These are phyloP conservation scores for Mycena floridula DNA, from an alignment of 768 basidiomycete species.

Conservation along the genomic window DNA sequence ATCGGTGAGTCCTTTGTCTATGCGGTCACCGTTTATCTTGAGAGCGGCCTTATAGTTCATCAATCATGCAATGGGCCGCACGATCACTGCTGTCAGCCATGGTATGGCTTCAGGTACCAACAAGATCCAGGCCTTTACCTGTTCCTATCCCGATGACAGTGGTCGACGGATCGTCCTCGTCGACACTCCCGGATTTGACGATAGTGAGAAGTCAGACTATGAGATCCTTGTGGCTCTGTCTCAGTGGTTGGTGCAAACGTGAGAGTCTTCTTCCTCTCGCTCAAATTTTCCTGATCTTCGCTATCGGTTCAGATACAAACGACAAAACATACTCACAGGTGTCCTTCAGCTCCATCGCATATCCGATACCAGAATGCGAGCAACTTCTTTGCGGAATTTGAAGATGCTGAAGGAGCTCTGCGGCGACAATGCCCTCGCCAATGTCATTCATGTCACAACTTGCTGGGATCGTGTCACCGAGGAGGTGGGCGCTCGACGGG, in stretches of 20 bases:
- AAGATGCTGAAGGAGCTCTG: conserved; percentile 48
- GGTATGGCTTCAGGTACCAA: no score
- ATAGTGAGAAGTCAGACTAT: no score
- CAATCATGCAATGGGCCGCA: no score
- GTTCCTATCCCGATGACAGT: no score
- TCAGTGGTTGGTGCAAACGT: conserved; percentile 8
- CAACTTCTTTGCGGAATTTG: conserved; percentile 45
- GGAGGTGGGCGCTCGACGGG: conserved; percentile 35
- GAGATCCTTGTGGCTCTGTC: no score
- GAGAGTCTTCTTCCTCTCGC: neutral
- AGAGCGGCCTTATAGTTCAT: no score
- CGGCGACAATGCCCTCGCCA: conserved; percentile 40
- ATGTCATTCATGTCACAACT: conserved; percentile 47
- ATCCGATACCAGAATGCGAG: conserved; percentile 43
- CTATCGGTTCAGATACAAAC: conserved; percentile 5
- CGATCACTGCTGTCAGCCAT: no score
- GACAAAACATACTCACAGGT: conserved; percentile 27
- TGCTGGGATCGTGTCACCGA: conserved; percentile 43
- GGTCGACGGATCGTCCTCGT: no score
- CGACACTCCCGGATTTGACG: no score
- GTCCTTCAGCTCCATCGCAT: conserved; percentile 51
- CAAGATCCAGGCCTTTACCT: no score
- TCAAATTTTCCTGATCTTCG: neutral
- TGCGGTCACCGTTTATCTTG: no score
- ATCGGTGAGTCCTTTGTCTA: conserved; percentile 4